phyloP scores from a whole-genome alignment of 1,284 basidiomycete species.

The Cutaneotrichosporon spelunceum region DNA sequence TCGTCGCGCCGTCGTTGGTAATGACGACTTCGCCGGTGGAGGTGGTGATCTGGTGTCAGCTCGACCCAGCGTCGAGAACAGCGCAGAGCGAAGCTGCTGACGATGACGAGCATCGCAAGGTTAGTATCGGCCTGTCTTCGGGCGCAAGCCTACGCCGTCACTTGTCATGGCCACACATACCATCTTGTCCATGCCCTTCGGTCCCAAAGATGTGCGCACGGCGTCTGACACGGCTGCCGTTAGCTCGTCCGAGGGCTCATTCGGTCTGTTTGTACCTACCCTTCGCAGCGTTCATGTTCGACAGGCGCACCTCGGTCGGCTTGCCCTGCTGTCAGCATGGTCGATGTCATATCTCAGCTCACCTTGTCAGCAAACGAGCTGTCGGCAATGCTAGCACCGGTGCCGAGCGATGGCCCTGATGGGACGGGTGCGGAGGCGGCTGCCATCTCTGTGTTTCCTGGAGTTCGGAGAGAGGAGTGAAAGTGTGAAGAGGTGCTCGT shows the following conservation, averaged over 20 bases:
- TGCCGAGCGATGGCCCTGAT: slow-evolving; percentile 14
- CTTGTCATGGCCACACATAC: slow-evolving; percentile 54
- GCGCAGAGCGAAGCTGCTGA: not conserved
- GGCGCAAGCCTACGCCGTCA: no score
- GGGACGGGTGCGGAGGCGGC: slow-evolving; percentile 15
- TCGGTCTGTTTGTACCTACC: slow-evolving; percentile 59
- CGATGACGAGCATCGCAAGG: not conserved
- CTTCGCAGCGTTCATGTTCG: slow-evolving; percentile 95
- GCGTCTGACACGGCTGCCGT: slow-evolving; percentile 89
- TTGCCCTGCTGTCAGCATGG: slow-evolving; percentile 42
- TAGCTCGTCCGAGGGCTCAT: not conserved
- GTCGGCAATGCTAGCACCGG: slow-evolving; percentile 37
- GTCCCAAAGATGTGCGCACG: slow-evolving; percentile 92
- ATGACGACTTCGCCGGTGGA: slow-evolving; percentile 94
- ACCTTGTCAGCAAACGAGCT: slow-evolving; percentile 47
- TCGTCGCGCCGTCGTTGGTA: slow-evolving; percentile 98
- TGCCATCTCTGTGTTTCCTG: slow-evolving; percentile 23
- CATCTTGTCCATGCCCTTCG: slow-evolving; percentile 99
- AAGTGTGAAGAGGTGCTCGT: not conserved
- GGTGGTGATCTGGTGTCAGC: slow-evolving; percentile 79
- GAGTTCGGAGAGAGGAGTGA: slow-evolving; percentile 25
- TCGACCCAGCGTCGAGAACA: not conserved
- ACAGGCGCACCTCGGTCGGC: slow-evolving; percentile 75
- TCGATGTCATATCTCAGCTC: no score
- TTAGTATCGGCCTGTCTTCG: no score